Evolutionary conservation across 1,139 yeast genomes (phyloP).

Genomic region (Taphrina pruni): DNA sequence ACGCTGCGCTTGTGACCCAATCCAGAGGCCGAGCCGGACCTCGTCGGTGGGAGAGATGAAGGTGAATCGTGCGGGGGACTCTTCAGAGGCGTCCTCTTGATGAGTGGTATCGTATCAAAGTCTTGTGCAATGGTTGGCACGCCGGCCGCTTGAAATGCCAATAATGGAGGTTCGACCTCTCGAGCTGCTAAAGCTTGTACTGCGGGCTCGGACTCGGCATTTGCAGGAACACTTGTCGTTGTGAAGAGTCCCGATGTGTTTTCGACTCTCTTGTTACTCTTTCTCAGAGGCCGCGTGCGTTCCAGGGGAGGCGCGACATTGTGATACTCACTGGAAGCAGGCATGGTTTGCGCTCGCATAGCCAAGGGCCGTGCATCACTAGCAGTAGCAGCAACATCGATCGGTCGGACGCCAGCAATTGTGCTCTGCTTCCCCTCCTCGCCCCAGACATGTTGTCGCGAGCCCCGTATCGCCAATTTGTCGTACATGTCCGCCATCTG

Average conservation of each 20-base stretch:
- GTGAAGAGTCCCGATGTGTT: background rate
- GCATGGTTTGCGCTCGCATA: conserved; percentile 7
- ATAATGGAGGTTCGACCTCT: background rate
- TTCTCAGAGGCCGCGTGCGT: background rate
- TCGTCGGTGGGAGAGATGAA: background rate
- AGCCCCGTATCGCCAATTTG: conserved; percentile 34
- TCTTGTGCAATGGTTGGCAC: conserved; percentile 15
- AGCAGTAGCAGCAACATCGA: background rate
- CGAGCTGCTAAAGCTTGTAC: background rate
- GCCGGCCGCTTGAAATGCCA: background rate
- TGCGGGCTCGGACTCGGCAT: background rate
- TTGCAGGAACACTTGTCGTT: background rate
- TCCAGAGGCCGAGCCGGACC: background rate
- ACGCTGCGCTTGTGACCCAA: conserved; percentile 16
- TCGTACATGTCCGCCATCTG: conserved; percentile 34
- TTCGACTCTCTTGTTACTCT: background rate
- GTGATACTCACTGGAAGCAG: background rate
- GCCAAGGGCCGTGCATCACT: background rate
- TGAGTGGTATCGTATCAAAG: background rate
- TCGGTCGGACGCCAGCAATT: background rate
- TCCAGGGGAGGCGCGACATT: conserved; percentile 2
- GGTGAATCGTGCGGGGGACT: background rate
- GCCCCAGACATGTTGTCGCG: conserved; percentile 33
- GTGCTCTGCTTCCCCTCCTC: conserved; percentile 16
- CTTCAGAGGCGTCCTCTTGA: background rate